Evolutionary conservation across 176 grass and related monocot species (phyloP).

Genomic region (Avena sativa): DNA sequence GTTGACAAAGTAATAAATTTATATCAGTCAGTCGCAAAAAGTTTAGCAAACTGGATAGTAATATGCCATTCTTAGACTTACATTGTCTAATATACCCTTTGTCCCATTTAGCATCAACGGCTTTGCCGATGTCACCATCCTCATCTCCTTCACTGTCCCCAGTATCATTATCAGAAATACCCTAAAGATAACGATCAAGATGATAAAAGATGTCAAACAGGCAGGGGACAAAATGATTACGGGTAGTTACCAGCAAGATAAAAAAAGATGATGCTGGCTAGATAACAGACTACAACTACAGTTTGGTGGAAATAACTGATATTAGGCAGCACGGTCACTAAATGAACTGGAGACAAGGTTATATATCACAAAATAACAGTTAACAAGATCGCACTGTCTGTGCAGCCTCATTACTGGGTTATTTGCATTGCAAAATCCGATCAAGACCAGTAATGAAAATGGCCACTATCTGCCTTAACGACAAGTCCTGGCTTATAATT

Average conservation of each 20-base stretch:
- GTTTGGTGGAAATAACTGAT: neutral
- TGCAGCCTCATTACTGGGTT: neutral
- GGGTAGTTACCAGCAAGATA: neutral
- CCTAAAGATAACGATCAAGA: constrained; percentile 43
- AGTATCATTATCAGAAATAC: constrained; percentile 56
- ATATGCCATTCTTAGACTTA: constrained; percentile 45
- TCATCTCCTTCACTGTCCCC: constrained; percentile 56
- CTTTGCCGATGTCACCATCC: constrained; percentile 40
- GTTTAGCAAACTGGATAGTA: neutral
- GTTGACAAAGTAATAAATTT: neutral
- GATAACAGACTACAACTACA: neutral
- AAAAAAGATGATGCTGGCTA: neutral
- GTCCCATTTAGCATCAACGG: constrained; percentile 44
- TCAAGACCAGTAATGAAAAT: neutral
- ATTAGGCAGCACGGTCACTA: neutral
- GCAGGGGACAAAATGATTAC: constrained; percentile 20
- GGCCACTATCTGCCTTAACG: neutral
- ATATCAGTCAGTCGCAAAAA: neutral
- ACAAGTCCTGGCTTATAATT: neutral
- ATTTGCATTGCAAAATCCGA: neutral
- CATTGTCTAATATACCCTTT: constrained; percentile 73
- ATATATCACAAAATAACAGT: neutral
- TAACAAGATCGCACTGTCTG: neutral
- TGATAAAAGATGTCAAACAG: constrained; percentile 35
- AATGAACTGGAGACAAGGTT: neutral